Evolutionary conservation across 2,329 filamentous ascomycete genomes (phyloP).

Genomic region (Diaporthe sp.): DNA sequence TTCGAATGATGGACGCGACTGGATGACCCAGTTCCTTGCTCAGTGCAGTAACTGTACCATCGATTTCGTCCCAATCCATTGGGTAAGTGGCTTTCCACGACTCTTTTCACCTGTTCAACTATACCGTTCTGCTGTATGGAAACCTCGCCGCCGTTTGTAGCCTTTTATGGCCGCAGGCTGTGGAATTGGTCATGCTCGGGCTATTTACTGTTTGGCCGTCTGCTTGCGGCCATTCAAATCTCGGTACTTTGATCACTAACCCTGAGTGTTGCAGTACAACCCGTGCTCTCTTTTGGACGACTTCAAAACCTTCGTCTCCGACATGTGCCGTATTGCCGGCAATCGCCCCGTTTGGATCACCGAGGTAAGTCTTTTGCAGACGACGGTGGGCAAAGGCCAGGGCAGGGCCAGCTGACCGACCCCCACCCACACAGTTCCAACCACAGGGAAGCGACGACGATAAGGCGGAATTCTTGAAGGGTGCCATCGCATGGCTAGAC

Average conservation of each 20-base stretch:
- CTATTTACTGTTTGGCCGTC: background rate
- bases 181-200: background rate
- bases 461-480: slow-evolving; percentile 56
- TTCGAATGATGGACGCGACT: slow-evolving; percentile 61
- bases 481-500: slow-evolving; percentile 61
- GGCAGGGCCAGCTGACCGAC: background rate
- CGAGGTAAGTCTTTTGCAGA: slow-evolving; percentile 49
- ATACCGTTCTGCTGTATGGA: no score
- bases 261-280: slow-evolving; percentile 51
- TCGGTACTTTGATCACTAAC: background rate
- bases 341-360: slow-evolving; percentile 61
- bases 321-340: slow-evolving; percentile 54
- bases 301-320: slow-evolving; percentile 59
- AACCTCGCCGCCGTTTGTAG: background rate
- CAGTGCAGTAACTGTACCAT: slow-evolving; percentile 58
- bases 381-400: background rate
- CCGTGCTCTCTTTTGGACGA: slow-evolving; percentile 51
- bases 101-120: no score
- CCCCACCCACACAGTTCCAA: background rate
- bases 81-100: slow-evolving; percentile 44
- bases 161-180: background rate
- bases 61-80: slow-evolving; percentile 62
- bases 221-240: no score
- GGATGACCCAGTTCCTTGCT: slow-evolving; percentile 59
- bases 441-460: background rate